phyloP scores from a whole-genome alignment of 371 early-diverging fungal species.

The Encephalitozoon intestinalis region DNA sequence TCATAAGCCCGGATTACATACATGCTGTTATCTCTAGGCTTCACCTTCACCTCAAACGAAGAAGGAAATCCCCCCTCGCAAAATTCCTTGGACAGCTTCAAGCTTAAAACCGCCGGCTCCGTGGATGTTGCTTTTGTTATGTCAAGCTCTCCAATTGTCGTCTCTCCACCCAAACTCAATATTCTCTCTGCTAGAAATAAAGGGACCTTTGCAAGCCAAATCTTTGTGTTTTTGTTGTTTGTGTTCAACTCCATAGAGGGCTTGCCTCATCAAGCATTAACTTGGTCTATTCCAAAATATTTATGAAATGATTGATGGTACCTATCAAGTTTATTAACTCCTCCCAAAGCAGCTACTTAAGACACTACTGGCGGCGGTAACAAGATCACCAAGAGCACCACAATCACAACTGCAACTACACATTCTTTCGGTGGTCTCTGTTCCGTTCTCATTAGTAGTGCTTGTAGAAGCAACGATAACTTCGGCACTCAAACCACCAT shows the following conservation, averaged over 20 bases:
- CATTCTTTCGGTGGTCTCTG: too few relatives aligned
- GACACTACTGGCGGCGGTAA: too few relatives aligned
- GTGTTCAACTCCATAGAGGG: conserved; percentile 31
- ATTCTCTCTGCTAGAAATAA: conserved; percentile 47
- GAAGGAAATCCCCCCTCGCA: conserved; percentile 24
- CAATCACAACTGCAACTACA: too few relatives aligned
- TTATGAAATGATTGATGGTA: too few relatives aligned
- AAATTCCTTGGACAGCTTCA: background rate
- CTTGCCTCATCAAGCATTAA: background rate
- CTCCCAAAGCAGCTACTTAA: too few relatives aligned
- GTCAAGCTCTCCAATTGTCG: conserved; percentile 30
- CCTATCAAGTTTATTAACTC: too few relatives aligned
- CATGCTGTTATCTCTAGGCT: conserved; percentile 24
- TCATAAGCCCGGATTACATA: conserved; percentile 22
- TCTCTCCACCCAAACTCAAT: background rate
- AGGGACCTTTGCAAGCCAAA: conserved; percentile 56
- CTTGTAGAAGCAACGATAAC: too few relatives aligned
- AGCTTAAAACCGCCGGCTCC: background rate
- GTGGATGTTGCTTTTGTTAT: background rate
- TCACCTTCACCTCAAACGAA: conserved; percentile 29
- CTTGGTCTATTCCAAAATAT: background rate
- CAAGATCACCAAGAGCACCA: too few relatives aligned
- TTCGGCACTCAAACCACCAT: too few relatives aligned
- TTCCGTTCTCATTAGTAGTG: too few relatives aligned
- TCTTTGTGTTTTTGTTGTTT: conserved; percentile 29